These are phyloP conservation scores for Hypoxylon sp. DNA, from an alignment of 2,329 filamentous ascomycete genomes.

Conservation along the genomic window DNA sequence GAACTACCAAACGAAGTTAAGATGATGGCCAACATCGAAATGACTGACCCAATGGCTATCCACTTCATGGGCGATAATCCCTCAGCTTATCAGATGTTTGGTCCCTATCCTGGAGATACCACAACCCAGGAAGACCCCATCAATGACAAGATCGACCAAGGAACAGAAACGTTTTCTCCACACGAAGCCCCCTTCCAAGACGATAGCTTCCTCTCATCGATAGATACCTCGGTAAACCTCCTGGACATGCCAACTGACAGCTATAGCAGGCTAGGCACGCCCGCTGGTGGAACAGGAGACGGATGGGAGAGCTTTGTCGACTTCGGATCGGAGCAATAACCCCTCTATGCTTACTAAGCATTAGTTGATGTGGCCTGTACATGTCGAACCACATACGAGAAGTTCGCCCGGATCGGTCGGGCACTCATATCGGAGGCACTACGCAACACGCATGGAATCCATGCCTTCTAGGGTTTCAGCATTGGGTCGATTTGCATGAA, in stretches of 20 bases:
- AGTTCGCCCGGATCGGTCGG: slow-evolving; percentile 4
- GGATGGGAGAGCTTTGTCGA: slow-evolving; percentile 54
- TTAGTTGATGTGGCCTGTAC: slow-evolving; percentile 6
- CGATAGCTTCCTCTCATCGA: slow-evolving; percentile 39
- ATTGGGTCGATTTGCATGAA: slow-evolving; percentile 32
- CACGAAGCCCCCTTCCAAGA: slow-evolving; percentile 16
- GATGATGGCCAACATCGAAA: slow-evolving; percentile 58
- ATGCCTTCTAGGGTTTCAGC: slow-evolving; percentile 36
- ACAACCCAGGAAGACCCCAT: slow-evolving; percentile 6
- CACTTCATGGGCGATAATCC: slow-evolving; percentile 49
- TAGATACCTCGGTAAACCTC: slow-evolving; percentile 33
- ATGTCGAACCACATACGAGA: slow-evolving; percentile 19
- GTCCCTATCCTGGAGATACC: slow-evolving; percentile 37
- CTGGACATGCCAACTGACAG: slow-evolving; percentile 34
- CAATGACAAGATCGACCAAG: slow-evolving; percentile 16
- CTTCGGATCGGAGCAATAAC: slow-evolving; percentile 52
- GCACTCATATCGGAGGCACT: slow-evolving; percentile 18
- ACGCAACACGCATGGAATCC: slow-evolving; percentile 26
- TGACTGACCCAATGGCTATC: slow-evolving; percentile 53
- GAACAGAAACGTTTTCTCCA: slow-evolving; percentile 1
- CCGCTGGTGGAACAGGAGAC: slow-evolving; percentile 43
- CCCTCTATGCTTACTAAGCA: not conserved
- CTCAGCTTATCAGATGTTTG: slow-evolving; percentile 44
- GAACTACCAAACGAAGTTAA: slow-evolving; percentile 61
- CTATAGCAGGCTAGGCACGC: slow-evolving; percentile 46